Conservation (phyloP, 2,329 filamentous ascomycete genomes). For the Lecanicillium sp. region DNA sequence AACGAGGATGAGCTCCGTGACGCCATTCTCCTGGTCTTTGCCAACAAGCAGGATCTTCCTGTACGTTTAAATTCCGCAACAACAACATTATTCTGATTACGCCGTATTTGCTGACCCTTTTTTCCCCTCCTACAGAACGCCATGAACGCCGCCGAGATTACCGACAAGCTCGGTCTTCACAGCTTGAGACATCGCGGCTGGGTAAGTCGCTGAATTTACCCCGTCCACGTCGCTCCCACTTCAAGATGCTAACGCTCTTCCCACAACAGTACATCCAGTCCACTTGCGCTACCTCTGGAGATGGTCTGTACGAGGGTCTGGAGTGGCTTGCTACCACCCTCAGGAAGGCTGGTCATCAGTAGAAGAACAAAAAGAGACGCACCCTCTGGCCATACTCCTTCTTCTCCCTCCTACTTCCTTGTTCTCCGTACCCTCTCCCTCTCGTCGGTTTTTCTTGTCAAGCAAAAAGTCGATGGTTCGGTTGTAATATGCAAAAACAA, state of each 20-base stretch:
- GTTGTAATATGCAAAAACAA: slow-evolving; percentile 46
- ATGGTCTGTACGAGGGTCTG: slow-evolving; percentile 98
- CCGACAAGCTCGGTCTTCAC: slow-evolving; percentile 99
- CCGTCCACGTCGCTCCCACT: neutral
- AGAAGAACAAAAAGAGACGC: slow-evolving; percentile 30
- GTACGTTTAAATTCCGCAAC: slow-evolving; percentile 48
- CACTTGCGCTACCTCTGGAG: slow-evolving; percentile 96
- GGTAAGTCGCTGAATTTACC: slow-evolving; percentile 54
- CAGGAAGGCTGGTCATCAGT: slow-evolving; percentile 63
- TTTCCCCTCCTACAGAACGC: slow-evolving; percentile 67
- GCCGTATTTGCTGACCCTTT: neutral
- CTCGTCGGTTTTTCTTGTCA: slow-evolving; percentile 29
- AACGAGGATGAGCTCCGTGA: slow-evolving; percentile 99
- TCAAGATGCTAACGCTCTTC: slow-evolving; percentile 8
- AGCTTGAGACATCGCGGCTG: slow-evolving; percentile 96
- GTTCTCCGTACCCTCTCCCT: slow-evolving; percentile 29
- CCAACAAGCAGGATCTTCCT: slow-evolving; percentile 99
- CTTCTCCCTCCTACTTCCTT: slow-evolving; percentile 27
- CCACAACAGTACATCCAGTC: slow-evolving; percentile 87
- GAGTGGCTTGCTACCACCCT: slow-evolving; percentile 83
- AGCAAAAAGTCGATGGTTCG: slow-evolving; percentile 34
- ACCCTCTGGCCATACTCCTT: slow-evolving; percentile 19
- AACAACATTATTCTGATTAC: slow-evolving; percentile 13
- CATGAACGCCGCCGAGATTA: slow-evolving; percentile 99
- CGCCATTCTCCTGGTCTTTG: slow-evolving; percentile 92